Evolutionary conservation across 495 filamentous ascomycete species (phyloP).

Genomic region (Penicillium atrosanguineum): DNA sequence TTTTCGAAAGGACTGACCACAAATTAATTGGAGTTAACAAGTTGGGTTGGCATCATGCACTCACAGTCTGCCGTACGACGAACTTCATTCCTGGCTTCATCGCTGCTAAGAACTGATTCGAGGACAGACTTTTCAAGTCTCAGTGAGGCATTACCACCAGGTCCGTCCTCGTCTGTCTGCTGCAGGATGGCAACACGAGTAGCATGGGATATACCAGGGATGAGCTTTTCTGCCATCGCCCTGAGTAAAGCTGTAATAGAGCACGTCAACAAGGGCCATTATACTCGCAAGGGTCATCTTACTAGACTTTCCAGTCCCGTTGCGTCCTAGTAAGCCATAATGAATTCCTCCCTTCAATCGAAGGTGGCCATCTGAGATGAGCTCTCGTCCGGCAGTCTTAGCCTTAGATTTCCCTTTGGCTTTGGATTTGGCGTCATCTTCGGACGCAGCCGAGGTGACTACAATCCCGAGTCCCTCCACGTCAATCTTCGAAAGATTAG

Average conservation of each 20-base stretch:
- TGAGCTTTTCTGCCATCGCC: conserved; percentile 73
- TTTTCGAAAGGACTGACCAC: conserved; percentile 39
- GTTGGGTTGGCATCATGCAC: conserved; percentile 1
- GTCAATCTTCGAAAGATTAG: conserved; percentile 51
- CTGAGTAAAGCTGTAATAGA: conserved; percentile 57
- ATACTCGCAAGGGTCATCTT: conserved; percentile 15
- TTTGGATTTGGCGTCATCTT: conserved; percentile 35
- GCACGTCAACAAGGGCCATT: not conserved
- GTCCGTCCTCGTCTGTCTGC: conserved; percentile 54
- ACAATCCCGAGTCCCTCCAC: conserved; percentile 64
- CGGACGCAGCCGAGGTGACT: conserved; percentile 42
- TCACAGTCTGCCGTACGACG: conserved; percentile 56
- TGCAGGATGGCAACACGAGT: conserved; percentile 69
- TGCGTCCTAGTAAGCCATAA: conserved; percentile 74
- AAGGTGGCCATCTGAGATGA: conserved; percentile 65
- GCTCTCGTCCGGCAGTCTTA: conserved; percentile 57
- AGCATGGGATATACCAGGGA: conserved; percentile 71
- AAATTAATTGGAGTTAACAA: not conserved
- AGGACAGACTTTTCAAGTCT: conserved; percentile 48
- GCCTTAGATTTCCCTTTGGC: conserved; percentile 53
- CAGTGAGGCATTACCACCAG: conserved; percentile 9
- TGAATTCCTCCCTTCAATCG: conserved; percentile 66
- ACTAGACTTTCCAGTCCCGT: conserved; percentile 83
- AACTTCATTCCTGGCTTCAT: conserved; percentile 57
- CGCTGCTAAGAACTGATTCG: conserved; percentile 65